Base-by-base conservation (phyloP, 768 basidiomycete species). In the Filobasidium wieringae region DNA sequence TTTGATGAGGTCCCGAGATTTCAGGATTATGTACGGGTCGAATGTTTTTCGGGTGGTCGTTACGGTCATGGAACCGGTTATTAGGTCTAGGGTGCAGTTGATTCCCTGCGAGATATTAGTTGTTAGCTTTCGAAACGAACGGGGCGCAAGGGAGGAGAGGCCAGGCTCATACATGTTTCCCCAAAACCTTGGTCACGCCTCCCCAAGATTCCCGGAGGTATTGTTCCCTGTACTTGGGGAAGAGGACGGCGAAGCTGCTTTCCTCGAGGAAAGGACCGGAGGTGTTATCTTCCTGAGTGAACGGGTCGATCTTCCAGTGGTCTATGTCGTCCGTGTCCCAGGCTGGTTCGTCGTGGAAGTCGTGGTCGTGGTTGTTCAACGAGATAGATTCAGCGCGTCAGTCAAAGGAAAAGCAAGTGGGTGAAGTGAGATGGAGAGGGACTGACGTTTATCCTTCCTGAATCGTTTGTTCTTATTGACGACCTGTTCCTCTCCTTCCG, bases 291-390 rank as follows among this genome's bases (percentile, higher is more conserved):
- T 72, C 73, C 4, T 80, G 78, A 11, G 68, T 64, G 74, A 96
- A 96, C 6, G 84, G 74, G 27, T 92, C 85, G 51, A 97, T 76
- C 76, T 87, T 87, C 95, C 95, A 99, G 84, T 95, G 92, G 79
- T 96, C 88, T 75, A 96, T 90, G 66, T 95, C 93, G 73, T 96
- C 92, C 41, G 92, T 96, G 70, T 97, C 93, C 93, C 93, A 97
- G 69, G 92, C 93, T 96, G 19, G 61, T 45, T 55, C 9, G 53
- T 30, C 64, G 31, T 19, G 27, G 15, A 56, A 39, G 27, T 22
- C 26, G 39, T n/a, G 49, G 32, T 3, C 8, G 19, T 26, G 12
- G 36, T 4, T 5, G 12, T 4, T 4, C 11, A 24, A 26, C 22
- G 31, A 9, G 7, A 37, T 5, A 9, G 24, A n/a, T n/a, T n/a